Conservation (phyloP, 78 protist genomes). For the Anaeramoeba flamelloides region DNA sequence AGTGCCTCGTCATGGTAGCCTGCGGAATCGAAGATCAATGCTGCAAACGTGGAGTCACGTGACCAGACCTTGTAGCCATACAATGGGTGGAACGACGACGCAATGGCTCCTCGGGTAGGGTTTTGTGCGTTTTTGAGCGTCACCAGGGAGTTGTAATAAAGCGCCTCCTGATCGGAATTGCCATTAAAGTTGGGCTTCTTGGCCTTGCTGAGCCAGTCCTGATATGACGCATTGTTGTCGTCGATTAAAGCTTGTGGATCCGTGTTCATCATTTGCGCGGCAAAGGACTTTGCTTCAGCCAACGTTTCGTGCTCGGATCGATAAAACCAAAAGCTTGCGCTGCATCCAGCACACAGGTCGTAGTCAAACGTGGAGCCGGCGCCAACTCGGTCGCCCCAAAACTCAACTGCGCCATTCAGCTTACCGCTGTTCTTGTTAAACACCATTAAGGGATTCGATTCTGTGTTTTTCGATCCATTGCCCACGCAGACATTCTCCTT, state of each 20-base stretch:
- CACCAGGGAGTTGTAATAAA: neutral
- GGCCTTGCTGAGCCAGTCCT: neutral
- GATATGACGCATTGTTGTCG: neutral
- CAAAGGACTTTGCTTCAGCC: neutral
- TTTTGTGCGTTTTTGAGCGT: neutral
- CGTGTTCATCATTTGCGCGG: neutral
- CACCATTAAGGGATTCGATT: neutral
- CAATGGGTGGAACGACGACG: constrained; percentile 11
- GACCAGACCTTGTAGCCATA: constrained; percentile 19
- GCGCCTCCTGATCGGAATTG: neutral
- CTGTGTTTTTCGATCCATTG: neutral
- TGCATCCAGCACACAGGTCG: neutral
- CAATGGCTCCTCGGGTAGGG: neutral
- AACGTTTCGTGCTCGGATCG: neutral
- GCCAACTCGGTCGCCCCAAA: neutral
- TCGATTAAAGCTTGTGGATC: neutral
- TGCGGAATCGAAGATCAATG: constrained; percentile 13
- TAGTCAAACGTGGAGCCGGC: neutral
- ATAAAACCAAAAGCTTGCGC: neutral
- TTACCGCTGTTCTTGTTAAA: neutral
- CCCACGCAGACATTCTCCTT: neutral
- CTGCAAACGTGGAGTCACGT: constrained; percentile 11
- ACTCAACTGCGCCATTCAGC: neutral
- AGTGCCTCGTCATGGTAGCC: constrained; percentile 3
- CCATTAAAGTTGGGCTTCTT: neutral